phyloP scores from a whole-genome alignment of 176 grass and related monocot genomes.

The Avena eriantha region DNA sequence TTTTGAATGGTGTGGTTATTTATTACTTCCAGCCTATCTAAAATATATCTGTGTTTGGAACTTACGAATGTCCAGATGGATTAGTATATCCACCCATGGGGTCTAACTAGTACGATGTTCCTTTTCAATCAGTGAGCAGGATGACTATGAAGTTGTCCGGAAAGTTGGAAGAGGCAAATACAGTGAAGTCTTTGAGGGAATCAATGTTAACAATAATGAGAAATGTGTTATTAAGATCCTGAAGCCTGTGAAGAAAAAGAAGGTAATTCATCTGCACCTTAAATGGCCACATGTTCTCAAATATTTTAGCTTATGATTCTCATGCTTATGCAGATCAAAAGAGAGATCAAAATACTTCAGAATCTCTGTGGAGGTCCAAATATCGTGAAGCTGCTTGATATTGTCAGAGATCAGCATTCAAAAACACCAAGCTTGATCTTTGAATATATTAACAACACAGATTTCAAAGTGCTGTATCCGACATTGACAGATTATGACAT shows the following conservation, averaged over 20 bases:
- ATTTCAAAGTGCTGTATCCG: slow-evolving; percentile 95
- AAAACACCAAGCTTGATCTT: slow-evolving; percentile 98
- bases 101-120: slow-evolving; percentile 29
- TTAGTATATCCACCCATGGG: background rate
- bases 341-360: slow-evolving; percentile 99
- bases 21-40: background rate
- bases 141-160: slow-evolving; percentile 94
- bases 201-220: slow-evolving; percentile 90
- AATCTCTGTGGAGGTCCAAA: slow-evolving; percentile 98
- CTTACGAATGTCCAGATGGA: background rate
- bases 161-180: slow-evolving; percentile 99
- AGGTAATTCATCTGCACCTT: slow-evolving; percentile 54
- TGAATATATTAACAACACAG: slow-evolving; percentile 98
- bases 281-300: background rate
- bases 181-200: slow-evolving; percentile 96
- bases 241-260: slow-evolving; percentile 99
- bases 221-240: slow-evolving; percentile 96
- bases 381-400: slow-evolving; percentile 91
- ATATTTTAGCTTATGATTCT: slow-evolving; percentile 24
- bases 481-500: slow-evolving; percentile 99
- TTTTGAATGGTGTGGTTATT: background rate
- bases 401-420: slow-evolving; percentile 95
- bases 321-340: slow-evolving; percentile 80
- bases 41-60: slow-evolving; percentile 11
- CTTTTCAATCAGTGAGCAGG: slow-evolving; percentile 75